A percentile compares a stretch with the other conserved stretches of the same genome.
These are phyloP conservation scores for Meredithiella fracta DNA, from an alignment of 2,329 filamentous ascomycete species.

Conservation along the genomic window DNA sequence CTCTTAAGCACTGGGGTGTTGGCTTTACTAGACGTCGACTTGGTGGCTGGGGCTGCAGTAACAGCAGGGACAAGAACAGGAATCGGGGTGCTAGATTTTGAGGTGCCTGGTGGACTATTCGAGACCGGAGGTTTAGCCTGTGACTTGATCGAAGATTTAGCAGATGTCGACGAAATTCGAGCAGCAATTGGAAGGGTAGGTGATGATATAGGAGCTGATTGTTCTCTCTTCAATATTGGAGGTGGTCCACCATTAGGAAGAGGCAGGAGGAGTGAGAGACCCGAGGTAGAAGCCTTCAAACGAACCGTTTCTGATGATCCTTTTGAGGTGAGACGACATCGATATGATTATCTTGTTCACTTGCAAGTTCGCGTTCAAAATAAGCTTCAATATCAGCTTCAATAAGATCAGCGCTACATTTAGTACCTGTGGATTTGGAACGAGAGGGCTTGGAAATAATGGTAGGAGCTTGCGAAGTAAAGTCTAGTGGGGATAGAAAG, in stretches of 20 bases:
- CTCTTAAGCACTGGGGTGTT: constrained; percentile 17
- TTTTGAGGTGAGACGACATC: neutral
- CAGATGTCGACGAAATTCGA: neutral
- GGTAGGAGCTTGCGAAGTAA: neutral
- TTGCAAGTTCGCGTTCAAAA: neutral
- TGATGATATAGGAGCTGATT: neutral
- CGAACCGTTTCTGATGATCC: too few species aligned
- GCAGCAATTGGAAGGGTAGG: neutral
- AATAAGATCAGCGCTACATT: neutral
- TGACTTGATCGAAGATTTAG: too few species aligned
- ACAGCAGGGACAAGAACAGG: neutral
- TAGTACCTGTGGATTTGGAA: neutral
- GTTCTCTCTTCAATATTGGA: neutral
- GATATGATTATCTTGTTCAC: neutral
- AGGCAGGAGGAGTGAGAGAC: neutral
- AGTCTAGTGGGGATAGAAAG: neutral
- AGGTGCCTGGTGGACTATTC: too few species aligned
- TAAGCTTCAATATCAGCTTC: neutral
- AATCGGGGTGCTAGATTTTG: too few species aligned
- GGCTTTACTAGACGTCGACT: constrained; percentile 4
- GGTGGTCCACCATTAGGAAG: neutral
- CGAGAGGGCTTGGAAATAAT: neutral
- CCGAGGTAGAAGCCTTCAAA: neutral
- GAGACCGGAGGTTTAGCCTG: too few species aligned
- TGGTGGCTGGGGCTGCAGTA: neutral